Evolutionary conservation across 208 protist genomes (phyloP).

Genomic region (Leishmania braziliensis): DNA sequence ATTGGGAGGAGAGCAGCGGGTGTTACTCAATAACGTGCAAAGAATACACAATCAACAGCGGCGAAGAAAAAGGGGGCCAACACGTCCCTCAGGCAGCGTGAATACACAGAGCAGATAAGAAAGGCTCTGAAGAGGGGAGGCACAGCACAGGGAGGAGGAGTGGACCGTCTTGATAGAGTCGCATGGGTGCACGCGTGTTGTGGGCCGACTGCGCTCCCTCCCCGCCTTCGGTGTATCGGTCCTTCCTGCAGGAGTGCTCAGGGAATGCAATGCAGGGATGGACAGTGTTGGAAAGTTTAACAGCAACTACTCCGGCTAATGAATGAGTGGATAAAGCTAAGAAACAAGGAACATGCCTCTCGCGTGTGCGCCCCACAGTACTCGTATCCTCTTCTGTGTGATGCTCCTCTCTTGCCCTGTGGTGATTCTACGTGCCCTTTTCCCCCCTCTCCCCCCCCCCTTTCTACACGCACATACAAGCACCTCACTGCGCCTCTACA

Average conservation of each 20-base stretch:
- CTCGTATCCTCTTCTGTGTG: neutral
- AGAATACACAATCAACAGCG: neutral
- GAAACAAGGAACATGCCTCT: neutral
- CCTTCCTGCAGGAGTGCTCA: neutral
- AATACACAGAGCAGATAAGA: neutral
- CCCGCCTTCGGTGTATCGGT: neutral
- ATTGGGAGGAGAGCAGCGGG: neutral
- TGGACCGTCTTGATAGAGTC: neutral
- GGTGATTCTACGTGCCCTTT: neutral
- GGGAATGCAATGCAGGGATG: neutral
- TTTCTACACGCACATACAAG: neutral
- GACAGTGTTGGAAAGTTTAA: neutral
- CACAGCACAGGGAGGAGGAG: neutral
- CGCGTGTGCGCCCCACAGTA: neutral
- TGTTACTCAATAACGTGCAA: neutral
- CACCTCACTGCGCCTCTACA: neutral
- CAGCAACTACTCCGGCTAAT: neutral
- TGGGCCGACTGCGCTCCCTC: neutral
- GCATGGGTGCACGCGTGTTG: neutral
- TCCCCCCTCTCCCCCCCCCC: neutral
- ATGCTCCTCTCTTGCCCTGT: neutral
- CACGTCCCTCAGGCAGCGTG: neutral
- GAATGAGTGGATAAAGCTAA: neutral
- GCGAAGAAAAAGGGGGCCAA: neutral
- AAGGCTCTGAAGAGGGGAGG: neutral